Conservation (phyloP, 169 alveolate species). For the Condylostoma magnum region DNA sequence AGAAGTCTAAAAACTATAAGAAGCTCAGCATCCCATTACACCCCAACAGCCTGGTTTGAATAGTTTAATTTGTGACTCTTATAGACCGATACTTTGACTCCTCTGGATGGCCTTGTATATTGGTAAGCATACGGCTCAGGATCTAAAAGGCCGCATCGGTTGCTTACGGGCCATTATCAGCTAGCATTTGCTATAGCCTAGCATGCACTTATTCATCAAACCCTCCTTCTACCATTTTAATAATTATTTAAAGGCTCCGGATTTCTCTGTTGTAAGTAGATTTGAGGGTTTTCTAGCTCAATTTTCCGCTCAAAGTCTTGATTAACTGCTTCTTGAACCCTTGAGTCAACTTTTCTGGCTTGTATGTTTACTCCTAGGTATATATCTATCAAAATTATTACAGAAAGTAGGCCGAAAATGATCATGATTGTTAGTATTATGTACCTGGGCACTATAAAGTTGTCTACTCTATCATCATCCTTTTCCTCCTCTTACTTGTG, state of each 20-base stretch:
- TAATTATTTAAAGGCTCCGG: too few species aligned
- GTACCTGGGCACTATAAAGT: neutral
- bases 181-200: too few species aligned
- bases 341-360: constrained; percentile 12
- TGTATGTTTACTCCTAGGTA: constrained; percentile 13
- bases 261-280: too few species aligned
- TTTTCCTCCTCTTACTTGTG: constrained; percentile 14
- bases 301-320: too few species aligned
- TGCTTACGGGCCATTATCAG: too few species aligned
- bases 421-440: neutral
- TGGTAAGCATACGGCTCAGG: constrained; percentile 4
- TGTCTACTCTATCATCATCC: neutral
- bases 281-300: too few species aligned
- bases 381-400: neutral
- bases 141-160: too few species aligned
- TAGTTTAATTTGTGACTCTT: constrained; percentile 11
- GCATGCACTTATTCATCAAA: too few species aligned
- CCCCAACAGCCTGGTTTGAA: neutral
- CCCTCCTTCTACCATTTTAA: too few species aligned
- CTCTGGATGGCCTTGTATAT: constrained; percentile 25
- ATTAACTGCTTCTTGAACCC: neutral
- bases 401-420: neutral
- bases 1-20: neutral
- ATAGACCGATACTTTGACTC: constrained; percentile 25
- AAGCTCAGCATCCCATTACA: neutral